A percentile compares a stretch with the other conserved stretches of the same genome.
These are phyloP conservation scores for Immersiella caudata DNA, from an alignment of 495 filamentous ascomycete species.

Conservation along the genomic window DNA sequence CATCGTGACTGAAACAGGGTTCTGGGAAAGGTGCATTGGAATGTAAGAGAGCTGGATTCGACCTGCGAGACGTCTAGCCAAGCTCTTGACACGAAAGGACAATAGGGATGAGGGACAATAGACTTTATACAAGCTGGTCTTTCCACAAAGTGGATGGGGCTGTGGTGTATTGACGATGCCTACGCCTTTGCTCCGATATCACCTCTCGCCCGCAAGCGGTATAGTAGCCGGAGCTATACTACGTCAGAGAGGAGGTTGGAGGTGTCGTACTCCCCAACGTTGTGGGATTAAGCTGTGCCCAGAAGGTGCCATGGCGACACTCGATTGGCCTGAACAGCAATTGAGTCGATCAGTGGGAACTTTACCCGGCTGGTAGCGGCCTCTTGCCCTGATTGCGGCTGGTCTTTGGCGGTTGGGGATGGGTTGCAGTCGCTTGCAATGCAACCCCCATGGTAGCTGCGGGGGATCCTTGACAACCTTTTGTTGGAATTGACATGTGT, in stretches of 20 bases:
- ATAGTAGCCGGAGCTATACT: not conserved
- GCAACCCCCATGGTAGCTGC: not conserved
- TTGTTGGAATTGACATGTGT: not conserved
- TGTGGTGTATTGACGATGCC: not conserved
- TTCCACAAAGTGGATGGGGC: not conserved
- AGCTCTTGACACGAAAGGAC: too few species aligned
- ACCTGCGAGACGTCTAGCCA: not conserved
- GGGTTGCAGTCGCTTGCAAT: not conserved
- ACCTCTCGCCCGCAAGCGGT: not conserved
- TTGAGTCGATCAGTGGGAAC: not conserved
- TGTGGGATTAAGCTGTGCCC: not conserved
- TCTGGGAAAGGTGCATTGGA: not conserved
- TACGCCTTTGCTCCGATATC: not conserved
- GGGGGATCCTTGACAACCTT: not conserved
- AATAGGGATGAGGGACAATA: not conserved
- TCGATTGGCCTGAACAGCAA: not conserved
- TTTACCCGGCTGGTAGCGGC: not conserved
- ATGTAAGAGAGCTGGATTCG: not conserved
- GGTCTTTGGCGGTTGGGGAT: not conserved
- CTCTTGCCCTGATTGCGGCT: not conserved
- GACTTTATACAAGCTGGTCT: not conserved
- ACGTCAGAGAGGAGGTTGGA: not conserved
- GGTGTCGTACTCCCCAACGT: not conserved
- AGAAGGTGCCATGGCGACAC: not conserved
- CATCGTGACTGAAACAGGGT: constrained; percentile 24